Conservation (phyloP, 495 filamentous ascomycete genomes). For the Oidiodendron maius region DNA sequence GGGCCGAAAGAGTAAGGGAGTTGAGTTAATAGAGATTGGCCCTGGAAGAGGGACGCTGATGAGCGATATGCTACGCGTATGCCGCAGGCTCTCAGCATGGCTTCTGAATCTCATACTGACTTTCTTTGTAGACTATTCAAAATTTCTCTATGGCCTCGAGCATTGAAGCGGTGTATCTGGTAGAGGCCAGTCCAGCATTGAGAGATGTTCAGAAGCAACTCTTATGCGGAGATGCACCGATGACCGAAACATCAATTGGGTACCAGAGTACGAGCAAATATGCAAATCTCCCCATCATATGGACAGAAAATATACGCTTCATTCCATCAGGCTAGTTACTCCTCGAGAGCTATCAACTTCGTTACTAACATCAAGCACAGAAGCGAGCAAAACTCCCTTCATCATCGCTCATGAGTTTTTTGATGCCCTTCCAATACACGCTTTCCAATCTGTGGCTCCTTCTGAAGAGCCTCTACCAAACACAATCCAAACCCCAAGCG, state of each 20-base stretch:
- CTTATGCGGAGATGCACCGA: slow-evolving; percentile 69
- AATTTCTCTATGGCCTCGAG: slow-evolving; percentile 76
- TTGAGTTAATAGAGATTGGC: slow-evolving; percentile 88
- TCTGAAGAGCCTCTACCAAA: slow-evolving; percentile 35
- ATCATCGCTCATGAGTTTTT: slow-evolving; percentile 98
- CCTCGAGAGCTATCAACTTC: slow-evolving; percentile 10
- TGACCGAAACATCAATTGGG: slow-evolving; percentile 70
- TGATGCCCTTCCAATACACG: slow-evolving; percentile 96
- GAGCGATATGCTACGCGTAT: slow-evolving; percentile 89
- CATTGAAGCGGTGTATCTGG: slow-evolving; percentile 81
- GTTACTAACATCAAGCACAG: not conserved
- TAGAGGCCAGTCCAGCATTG: slow-evolving; percentile 79
- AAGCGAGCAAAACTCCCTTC: slow-evolving; percentile 63
- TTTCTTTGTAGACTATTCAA: slow-evolving; percentile 59
- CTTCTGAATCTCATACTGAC: not conserved
- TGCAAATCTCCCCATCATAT: slow-evolving; percentile 63
- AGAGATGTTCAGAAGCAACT: slow-evolving; percentile 70
- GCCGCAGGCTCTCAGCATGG: slow-evolving; percentile 14
- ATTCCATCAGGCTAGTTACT: slow-evolving; percentile 58
- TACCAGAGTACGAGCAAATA: slow-evolving; percentile 73
- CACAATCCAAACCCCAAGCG: slow-evolving; percentile 30
- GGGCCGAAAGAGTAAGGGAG: slow-evolving; percentile 55
- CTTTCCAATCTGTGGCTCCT: slow-evolving; percentile 70
- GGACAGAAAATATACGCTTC: slow-evolving; percentile 84
- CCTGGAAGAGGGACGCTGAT: slow-evolving; percentile 94